phyloP scores from a whole-genome alignment of 352 stramenopile genomes.

The Globisporangium middletonii region DNA sequence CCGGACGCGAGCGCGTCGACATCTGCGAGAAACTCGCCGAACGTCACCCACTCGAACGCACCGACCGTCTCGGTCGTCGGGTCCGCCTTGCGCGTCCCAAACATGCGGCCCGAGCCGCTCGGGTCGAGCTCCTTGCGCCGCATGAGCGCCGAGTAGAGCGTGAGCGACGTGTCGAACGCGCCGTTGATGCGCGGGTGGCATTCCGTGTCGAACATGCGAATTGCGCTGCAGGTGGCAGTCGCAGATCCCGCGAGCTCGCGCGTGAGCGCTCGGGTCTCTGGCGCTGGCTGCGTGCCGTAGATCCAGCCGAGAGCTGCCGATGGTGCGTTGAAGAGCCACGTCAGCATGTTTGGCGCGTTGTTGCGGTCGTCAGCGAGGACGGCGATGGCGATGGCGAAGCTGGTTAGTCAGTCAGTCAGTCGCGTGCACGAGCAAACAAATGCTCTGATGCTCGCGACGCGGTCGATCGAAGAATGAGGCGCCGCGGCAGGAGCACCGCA shows the following conservation, averaged over 20 bases:
- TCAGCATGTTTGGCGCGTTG: too few relatives aligned
- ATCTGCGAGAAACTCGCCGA: conserved; percentile 44
- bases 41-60: conserved; percentile 52
- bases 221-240: conserved; percentile 19
- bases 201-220: conserved; percentile 18
- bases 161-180: conserved; percentile 30
- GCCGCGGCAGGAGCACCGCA: too few relatives aligned
- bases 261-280: too few relatives aligned
- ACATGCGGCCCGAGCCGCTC: conserved; percentile 42
- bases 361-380: too few relatives aligned
- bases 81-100: conserved; percentile 48
- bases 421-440: too few relatives aligned
- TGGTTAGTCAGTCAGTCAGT: too few relatives aligned
- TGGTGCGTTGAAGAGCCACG: too few relatives aligned
- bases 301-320: too few relatives aligned
- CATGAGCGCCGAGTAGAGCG: conserved; percentile 49
- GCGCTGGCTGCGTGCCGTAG: too few relatives aligned
- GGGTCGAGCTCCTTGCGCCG: conserved; percentile 30
- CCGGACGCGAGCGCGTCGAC: conserved; percentile 37
- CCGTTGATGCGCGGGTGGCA: background rate
- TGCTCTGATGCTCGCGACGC: too few relatives aligned
- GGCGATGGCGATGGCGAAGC: too few relatives aligned
- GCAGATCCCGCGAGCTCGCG: conserved; percentile 11
- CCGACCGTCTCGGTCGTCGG: conserved; percentile 27
- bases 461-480: too few relatives aligned